A percentile compares a stretch with the other conserved stretches of the same genome.
Evolutionary conservation across 1,284 basidiomycete genomes (phyloP).

Genomic region (Schizopora paradoxa): DNA sequence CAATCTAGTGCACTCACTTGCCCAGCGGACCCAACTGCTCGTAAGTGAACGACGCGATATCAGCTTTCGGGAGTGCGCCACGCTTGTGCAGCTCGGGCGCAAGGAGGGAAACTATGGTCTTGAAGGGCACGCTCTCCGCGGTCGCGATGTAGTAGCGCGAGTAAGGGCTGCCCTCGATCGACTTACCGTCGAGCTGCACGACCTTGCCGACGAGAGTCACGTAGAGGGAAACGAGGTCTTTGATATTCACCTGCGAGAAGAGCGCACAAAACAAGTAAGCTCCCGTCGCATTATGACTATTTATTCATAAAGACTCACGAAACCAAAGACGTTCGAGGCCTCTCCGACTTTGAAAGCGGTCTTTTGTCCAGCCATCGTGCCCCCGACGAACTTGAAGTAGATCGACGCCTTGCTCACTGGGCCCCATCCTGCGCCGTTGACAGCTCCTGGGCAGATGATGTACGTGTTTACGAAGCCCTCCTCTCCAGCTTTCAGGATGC

Average conservation of each 20-base stretch:
- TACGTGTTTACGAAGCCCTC: conserved; percentile 7
- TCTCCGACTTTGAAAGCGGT: conserved; percentile 20
- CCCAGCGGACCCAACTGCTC: too few species aligned
- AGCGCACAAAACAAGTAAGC: too few species aligned
- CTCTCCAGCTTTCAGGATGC: conserved; percentile 6
- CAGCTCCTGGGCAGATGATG: conserved; percentile 3
- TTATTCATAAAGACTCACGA: too few species aligned
- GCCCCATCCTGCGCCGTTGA: conserved; percentile 1
- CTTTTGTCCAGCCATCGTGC: too few species aligned
- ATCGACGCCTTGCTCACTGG: conserved; percentile 6
- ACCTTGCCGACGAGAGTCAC: background rate
- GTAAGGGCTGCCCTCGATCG: background rate
- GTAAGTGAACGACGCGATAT: too few species aligned
- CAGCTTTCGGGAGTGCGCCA: too few species aligned
- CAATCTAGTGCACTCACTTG: too few species aligned
- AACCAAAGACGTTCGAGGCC: conserved; percentile 20
- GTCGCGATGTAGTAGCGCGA: conserved; percentile 7
- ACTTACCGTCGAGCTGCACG: background rate
- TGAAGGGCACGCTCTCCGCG: too few species aligned
- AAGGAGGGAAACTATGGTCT: too few species aligned
- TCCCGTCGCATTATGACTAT: too few species aligned
- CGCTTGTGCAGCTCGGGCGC: too few species aligned
- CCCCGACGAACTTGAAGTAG: background rate
- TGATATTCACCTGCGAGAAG: conserved; percentile 5
- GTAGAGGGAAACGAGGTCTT: conserved; percentile 5